Evolutionary conservation across 2,329 filamentous ascomycete genomes (phyloP).

Genomic region (Lizonia empirigonia): DNA sequence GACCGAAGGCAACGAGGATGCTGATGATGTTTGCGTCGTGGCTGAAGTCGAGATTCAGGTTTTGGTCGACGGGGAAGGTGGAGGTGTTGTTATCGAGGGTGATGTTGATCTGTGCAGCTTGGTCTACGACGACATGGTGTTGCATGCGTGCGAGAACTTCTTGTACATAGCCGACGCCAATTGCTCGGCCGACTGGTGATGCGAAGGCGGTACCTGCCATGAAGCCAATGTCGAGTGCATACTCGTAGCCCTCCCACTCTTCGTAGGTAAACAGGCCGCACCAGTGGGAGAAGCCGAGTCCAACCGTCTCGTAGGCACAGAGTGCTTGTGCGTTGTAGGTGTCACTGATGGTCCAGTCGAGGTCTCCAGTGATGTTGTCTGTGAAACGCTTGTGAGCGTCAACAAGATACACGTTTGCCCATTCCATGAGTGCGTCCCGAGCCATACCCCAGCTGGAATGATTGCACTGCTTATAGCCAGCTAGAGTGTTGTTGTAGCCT

Average conservation of each 20-base stretch:
- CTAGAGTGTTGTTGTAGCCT: slow-evolving; percentile 72
- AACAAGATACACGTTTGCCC: slow-evolving; percentile 68
- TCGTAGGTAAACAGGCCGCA: slow-evolving; percentile 76
- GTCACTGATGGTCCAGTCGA: slow-evolving; percentile 45
- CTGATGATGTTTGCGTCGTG: slow-evolving; percentile 77
- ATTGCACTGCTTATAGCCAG: slow-evolving; percentile 69
- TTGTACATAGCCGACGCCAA: slow-evolving; percentile 71
- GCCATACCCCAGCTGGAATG: slow-evolving; percentile 60
- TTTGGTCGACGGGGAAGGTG: slow-evolving; percentile 76
- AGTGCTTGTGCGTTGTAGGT: slow-evolving; percentile 70
- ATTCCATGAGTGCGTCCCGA: slow-evolving; percentile 60
- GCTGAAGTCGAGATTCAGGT: slow-evolving; percentile 76
- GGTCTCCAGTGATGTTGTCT: slow-evolving; percentile 52
- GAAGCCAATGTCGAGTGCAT: slow-evolving; percentile 71
- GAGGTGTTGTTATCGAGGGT: slow-evolving; percentile 70
- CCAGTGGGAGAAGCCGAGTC: slow-evolving; percentile 75
- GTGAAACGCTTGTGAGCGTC: slow-evolving; percentile 67
- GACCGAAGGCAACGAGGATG: slow-evolving; percentile 73
- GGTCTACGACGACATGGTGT: slow-evolving; percentile 61
- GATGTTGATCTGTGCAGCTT: slow-evolving; percentile 61
- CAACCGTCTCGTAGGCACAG: slow-evolving; percentile 80
- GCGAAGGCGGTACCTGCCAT: slow-evolving; percentile 66
- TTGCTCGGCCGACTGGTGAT: slow-evolving; percentile 69
- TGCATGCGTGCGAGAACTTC: slow-evolving; percentile 73
- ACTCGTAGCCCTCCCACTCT: slow-evolving; percentile 76